Percentiles rank a stretch among this genome's conserved stretches.
Conservation (phyloP, 257 asterid genomes). For the Nicotiana undulata region DNA sequence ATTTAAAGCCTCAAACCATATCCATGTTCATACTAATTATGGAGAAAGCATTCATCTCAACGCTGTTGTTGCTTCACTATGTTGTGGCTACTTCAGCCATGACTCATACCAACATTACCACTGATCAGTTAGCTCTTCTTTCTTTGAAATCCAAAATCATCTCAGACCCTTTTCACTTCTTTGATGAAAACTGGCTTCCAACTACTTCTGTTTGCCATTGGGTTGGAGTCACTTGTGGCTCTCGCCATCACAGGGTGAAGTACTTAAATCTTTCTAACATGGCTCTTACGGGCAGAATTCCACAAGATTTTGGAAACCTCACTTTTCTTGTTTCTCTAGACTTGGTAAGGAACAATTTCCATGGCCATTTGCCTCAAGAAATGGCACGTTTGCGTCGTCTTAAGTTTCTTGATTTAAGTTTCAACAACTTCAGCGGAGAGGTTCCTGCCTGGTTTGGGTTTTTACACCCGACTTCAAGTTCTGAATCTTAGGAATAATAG, state of each 20-base stretch:
- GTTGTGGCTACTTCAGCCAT: neutral
- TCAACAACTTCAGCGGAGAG: slow-evolving; percentile 1
- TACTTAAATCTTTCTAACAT: slow-evolving; percentile 8
- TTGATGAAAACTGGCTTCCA: slow-evolving; percentile 9
- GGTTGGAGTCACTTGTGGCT: slow-evolving; percentile 1
- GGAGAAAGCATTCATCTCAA: neutral
- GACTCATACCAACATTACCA: neutral
- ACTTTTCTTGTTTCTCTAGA: too few species aligned
- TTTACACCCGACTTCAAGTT: slow-evolving; percentile 10
- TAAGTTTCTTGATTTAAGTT: neutral
- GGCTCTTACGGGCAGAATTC: slow-evolving; percentile 6
- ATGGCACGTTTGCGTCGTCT: slow-evolving; percentile 8
- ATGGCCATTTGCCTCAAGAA: slow-evolving; percentile 13
- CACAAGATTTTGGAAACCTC: neutral
- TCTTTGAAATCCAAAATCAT: slow-evolving; percentile 11
- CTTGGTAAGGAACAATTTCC: too few species aligned
- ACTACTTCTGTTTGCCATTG: slow-evolving; percentile 15
- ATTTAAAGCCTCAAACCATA: too few species aligned
- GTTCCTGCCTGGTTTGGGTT: neutral
- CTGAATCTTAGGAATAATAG: slow-evolving; percentile 12
- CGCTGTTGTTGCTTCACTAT: neutral
- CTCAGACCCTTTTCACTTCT: neutral
- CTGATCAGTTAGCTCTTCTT: slow-evolving; percentile 18
- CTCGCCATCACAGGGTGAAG: slow-evolving; percentile 11
- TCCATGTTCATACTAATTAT: neutral